Conservation (phyloP, 768 basidiomycete species). For the Paxillus ammoniavirescens region DNA sequence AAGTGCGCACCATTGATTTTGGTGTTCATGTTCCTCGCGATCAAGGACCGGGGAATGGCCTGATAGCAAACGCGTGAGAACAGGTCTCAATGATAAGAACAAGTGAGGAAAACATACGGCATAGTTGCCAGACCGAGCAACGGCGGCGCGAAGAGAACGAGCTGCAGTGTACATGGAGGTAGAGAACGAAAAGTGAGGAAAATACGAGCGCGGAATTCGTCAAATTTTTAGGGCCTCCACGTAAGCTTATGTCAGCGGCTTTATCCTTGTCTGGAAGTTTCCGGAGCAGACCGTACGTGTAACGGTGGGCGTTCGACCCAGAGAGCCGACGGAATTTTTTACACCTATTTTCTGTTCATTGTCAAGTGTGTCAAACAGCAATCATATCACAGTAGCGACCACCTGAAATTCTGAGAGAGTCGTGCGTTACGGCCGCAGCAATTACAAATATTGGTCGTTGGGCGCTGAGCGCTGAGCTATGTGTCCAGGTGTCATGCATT, state of each 20-base stretch:
- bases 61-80: conserved; percentile 25
- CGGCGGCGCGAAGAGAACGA: conserved; percentile 60
- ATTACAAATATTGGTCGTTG: background rate
- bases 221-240: conserved; percentile 45
- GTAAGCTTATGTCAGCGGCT: conserved; percentile 25
- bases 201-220: conserved; percentile 33
- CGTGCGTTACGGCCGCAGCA: background rate
- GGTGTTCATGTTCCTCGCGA: conserved; percentile 93
- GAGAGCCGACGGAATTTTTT: background rate
- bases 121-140: conserved; percentile 60
- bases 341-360: background rate
- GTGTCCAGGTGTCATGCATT: too few relatives aligned
- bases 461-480: too few relatives aligned
- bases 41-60: conserved; percentile 67
- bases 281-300: conserved; percentile 4
- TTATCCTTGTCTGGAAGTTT: conserved; percentile 13
- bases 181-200: conserved; percentile 35
- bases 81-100: background rate
- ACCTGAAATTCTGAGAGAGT: background rate
- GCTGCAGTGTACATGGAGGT: conserved; percentile 73
- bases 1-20: conserved; percentile 77
- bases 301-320: conserved; percentile 10
- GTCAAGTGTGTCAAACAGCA: background rate
- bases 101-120: conserved; percentile 43
- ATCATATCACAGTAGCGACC: too few relatives aligned